Evolutionary conservation across 345 rosid genomes (phyloP).

Genomic region (Gossypioides kirkii): DNA sequence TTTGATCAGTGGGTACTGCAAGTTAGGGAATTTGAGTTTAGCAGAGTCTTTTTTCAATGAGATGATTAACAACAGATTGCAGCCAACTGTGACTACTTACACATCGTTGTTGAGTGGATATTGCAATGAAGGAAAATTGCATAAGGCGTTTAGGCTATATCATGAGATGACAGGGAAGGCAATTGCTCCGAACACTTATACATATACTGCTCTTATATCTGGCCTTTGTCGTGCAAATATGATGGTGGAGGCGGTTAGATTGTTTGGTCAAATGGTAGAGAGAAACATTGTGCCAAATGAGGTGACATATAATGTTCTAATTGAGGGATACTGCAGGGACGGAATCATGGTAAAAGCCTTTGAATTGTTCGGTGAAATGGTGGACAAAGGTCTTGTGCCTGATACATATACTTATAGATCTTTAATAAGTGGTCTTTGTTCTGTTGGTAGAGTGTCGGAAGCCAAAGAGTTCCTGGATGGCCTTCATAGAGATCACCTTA

Average conservation of each 20-base stretch:
- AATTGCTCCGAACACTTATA: slow-evolving; percentile 56
- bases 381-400: slow-evolving; percentile 58
- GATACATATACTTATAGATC: slow-evolving; percentile 83
- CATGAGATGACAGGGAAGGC: slow-evolving; percentile 84
- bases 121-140: slow-evolving; percentile 51
- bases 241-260: slow-evolving; percentile 50
- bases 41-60: slow-evolving; percentile 52
- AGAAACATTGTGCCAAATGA: slow-evolving; percentile 56
- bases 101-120: slow-evolving; percentile 71
- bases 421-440: slow-evolving; percentile 73
- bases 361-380: slow-evolving; percentile 60
- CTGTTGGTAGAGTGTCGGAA: slow-evolving; percentile 50
- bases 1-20: slow-evolving; percentile 73
- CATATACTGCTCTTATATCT: slow-evolving; percentile 63
- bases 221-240: slow-evolving; percentile 58
- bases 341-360: slow-evolving; percentile 61
- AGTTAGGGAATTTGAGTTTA: slow-evolving; percentile 46
- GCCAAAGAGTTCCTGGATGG: slow-evolving; percentile 69
- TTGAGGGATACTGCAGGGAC: slow-evolving; percentile 61
- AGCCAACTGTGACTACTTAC: slow-evolving; percentile 73
- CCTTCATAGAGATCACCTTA: slow-evolving; percentile 47
- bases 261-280: slow-evolving; percentile 60
- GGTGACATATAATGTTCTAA: slow-evolving; percentile 81
- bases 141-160: slow-evolving; percentile 63
- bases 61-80: slow-evolving; percentile 51